phyloP scores from a whole-genome alignment of 2,329 filamentous ascomycete genomes.

The Claviceps maximensis region DNA sequence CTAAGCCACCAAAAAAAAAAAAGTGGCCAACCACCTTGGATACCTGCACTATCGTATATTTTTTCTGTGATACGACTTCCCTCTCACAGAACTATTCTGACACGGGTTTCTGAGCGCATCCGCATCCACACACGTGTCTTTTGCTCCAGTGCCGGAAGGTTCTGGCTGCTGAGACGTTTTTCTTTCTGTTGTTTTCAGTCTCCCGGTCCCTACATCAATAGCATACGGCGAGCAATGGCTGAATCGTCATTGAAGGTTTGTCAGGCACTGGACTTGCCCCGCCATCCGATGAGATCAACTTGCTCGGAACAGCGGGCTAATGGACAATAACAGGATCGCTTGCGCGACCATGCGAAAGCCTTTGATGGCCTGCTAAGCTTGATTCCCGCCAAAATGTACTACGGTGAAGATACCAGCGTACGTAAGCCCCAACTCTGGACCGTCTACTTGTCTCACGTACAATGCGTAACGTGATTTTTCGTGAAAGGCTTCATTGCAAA shows the following conservation, averaged over 20 bases:
- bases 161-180: background rate
- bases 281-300: slow-evolving; percentile 9
- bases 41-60: background rate
- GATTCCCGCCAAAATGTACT: slow-evolving; percentile 84
- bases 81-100: background rate
- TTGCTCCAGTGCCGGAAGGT: background rate
- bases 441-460: background rate
- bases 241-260: slow-evolving; percentile 35
- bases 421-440: slow-evolving; percentile 22
- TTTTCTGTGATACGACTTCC: background rate
- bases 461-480: background rate
- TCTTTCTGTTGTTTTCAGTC: background rate
- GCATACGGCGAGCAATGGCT: slow-evolving; percentile 24
- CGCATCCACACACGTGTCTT: background rate
- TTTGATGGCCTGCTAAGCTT: slow-evolving; percentile 80
- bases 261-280: slow-evolving; percentile 17
- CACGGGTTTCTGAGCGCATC: background rate
- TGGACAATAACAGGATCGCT: slow-evolving; percentile 32
- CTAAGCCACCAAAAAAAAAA: background rate
- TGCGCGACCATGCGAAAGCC: slow-evolving; percentile 51
- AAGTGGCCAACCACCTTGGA: slow-evolving; percentile 8
- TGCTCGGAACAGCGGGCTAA: slow-evolving; percentile 6
- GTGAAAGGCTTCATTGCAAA: background rate
- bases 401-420: slow-evolving; percentile 74
- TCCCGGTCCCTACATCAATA: background rate